Evolutionary conservation across 2,329 filamentous ascomycete species (phyloP), one percentile per base, ranked within the genome.

Genomic region (Bipolaris victoriae): DNA sequence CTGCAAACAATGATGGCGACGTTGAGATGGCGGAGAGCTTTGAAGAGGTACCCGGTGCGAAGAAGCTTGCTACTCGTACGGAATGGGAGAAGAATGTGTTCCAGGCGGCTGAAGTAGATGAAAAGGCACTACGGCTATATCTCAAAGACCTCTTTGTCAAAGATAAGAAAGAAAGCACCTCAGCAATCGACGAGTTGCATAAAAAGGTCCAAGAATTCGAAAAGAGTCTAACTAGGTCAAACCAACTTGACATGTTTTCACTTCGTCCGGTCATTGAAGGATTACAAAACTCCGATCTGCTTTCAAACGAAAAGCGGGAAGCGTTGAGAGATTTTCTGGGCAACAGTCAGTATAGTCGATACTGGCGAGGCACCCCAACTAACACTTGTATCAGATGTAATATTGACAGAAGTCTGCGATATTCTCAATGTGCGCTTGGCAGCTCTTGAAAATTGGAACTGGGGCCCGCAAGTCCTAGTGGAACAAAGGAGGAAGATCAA

Each of bases 271-370:
- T 76, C 9, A 80, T 82, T 10, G 56, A 76, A 10, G 78, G 81
- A 0, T 76, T 84, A 2, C 65, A 79, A 20, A 64, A 71, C 3
- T 80, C 80, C 0, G 80, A 81, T 33, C 70, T 83, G 0, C 73
- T 84, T 3, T 77, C 78, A 3, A 71, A 74, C 24, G 72, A 73
- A 20, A 76, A 77, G 54, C 65, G 72, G n/a, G 67, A 71, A 36
- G 67, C 66, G 6, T 60, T 74, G 7, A 70, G 68, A n/a, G 73
- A 74, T 57, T 75, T 75, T 22, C 58, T 71, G 3, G 62, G 56
- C 39, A 74, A 76, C 45, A 63, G 55, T 29, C 44, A 13, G 31
- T 43, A 16, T 5, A 9, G 1, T 5, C 22, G 4, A 7, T 9
- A 1, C 16, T 3, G 20, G 1, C 6, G 11, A 36, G 3, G 5